Percentiles rank a stretch among this genome's conserved stretches.
Evolutionary conservation across 2,329 filamentous ascomycete genomes (phyloP).

Genomic region (Whalleya microplaca): DNA sequence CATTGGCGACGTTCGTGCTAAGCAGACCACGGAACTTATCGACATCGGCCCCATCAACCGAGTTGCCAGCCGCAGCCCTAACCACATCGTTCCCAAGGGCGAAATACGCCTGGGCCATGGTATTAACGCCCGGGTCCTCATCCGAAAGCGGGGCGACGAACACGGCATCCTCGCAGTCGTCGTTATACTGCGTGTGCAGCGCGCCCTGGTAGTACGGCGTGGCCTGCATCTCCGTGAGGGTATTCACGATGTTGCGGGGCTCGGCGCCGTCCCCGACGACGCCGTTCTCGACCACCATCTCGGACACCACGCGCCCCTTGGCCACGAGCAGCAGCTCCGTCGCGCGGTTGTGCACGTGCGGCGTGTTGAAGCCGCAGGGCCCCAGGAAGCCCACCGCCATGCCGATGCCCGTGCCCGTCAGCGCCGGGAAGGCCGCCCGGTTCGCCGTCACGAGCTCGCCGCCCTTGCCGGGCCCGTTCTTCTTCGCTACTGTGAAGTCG

Average conservation of each 20-base stretch:
- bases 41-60: constrained; percentile 39
- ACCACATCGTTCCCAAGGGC: constrained; percentile 41
- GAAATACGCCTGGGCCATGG: constrained; percentile 34
- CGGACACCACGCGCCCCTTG: constrained; percentile 51
- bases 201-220: constrained; percentile 59
- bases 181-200: constrained; percentile 59
- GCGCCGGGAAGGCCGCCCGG: constrained; percentile 60
- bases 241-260: constrained; percentile 42
- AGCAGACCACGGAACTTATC: constrained; percentile 43
- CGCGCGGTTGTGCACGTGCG: constrained; percentile 58
- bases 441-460: constrained; percentile 57
- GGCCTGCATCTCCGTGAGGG: constrained; percentile 49
- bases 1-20: constrained; percentile 54
- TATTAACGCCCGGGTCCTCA: constrained; percentile 23
- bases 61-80: constrained; percentile 34
- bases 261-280: constrained; percentile 43
- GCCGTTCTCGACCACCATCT: constrained; percentile 58
- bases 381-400: constrained; percentile 57
- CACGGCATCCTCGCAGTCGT: constrained; percentile 52
- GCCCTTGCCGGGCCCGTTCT: constrained; percentile 38
- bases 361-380: constrained; percentile 60
- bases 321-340: constrained; percentile 58
- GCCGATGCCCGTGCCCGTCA: constrained; percentile 54
- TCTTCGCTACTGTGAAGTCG: constrained; percentile 46
- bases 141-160: constrained; percentile 45